Conservation (phyloP, 2,329 filamentous ascomycete genomes). For the Berkeleyomyces basicola region DNA sequence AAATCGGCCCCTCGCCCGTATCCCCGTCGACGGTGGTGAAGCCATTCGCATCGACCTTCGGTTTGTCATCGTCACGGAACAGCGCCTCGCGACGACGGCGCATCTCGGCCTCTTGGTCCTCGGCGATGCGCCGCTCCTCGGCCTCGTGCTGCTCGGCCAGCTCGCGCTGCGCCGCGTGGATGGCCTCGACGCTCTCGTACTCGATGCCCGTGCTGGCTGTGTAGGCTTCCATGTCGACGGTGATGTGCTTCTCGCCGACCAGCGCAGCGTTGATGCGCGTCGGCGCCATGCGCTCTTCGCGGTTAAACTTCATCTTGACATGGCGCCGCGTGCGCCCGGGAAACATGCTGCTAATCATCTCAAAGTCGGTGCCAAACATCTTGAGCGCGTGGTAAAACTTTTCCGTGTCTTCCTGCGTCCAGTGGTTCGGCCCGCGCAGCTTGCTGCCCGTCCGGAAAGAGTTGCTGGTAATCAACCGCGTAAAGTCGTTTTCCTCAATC, state of each 20-base stretch:
- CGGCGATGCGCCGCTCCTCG: constrained; percentile 26
- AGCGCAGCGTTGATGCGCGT: constrained; percentile 47
- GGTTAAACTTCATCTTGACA: constrained; percentile 69
- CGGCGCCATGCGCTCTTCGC: constrained; percentile 55
- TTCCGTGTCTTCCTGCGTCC: constrained; percentile 55
- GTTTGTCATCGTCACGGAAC: constrained; percentile 24
- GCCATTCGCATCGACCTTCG: neutral
- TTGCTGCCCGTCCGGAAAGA: constrained; percentile 49
- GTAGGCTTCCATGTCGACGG: constrained; percentile 46
- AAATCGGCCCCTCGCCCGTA: neutral
- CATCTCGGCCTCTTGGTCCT: constrained; percentile 32
- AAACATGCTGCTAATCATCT: constrained; percentile 64
- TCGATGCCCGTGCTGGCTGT: constrained; percentile 34
- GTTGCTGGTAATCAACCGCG: constrained; percentile 49
- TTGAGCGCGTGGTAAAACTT: constrained; percentile 58
- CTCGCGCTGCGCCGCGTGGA: constrained; percentile 37
- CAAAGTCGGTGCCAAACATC: constrained; percentile 72
- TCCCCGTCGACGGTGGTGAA: neutral
- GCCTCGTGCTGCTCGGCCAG: constrained; percentile 30
- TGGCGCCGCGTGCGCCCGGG: constrained; percentile 52
- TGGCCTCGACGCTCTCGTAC: constrained; percentile 38
- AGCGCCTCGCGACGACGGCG: constrained; percentile 32
- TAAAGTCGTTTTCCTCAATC: constrained; percentile 65
- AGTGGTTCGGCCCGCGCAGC: constrained; percentile 45
- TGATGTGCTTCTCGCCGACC: constrained; percentile 38